Evolutionary conservation across 306 rosid species (phyloP).

Genomic region (Hippophae gyantsensis): DNA sequence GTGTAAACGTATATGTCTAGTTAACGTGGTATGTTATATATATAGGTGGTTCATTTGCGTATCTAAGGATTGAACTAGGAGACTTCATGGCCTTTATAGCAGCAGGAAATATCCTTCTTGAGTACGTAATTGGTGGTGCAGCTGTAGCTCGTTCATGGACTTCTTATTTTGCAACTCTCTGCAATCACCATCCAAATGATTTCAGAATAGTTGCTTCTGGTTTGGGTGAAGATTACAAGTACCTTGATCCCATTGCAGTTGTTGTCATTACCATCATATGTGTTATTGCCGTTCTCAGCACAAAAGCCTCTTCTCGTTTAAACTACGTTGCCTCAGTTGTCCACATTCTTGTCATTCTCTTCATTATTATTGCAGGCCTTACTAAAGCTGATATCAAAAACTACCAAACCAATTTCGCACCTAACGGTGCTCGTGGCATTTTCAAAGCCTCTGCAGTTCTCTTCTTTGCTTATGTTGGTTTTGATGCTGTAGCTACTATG

Average conservation of each 20-base stretch:
- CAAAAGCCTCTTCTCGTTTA: neutral
- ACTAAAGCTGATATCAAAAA: neutral
- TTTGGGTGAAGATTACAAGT: slow-evolving; percentile 42
- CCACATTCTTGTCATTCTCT: neutral
- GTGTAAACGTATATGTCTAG: neutral
- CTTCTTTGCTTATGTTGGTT: too few species aligned
- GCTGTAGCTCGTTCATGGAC: slow-evolving; percentile 74
- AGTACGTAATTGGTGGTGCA: slow-evolving; percentile 51
- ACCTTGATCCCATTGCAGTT: slow-evolving; percentile 65
- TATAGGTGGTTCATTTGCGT: slow-evolving; percentile 58
- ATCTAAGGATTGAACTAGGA: slow-evolving; percentile 61
- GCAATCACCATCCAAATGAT: slow-evolving; percentile 40
- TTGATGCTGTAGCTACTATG: too few species aligned
- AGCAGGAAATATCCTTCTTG: slow-evolving; percentile 73
- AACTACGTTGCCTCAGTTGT: neutral
- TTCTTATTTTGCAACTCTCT: slow-evolving; percentile 54
- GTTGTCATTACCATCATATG: slow-evolving; percentile 18
- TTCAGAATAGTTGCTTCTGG: slow-evolving; percentile 38
- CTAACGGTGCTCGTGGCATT: too few species aligned
- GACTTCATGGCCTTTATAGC: slow-evolving; percentile 72
- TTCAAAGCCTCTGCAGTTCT: too few species aligned
- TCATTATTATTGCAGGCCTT: neutral
- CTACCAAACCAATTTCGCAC: neutral
- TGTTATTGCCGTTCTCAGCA: neutral
- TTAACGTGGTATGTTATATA: neutral